Evolutionary conservation across 2,329 filamentous ascomycete genomes (phyloP).

Genomic region (Tolypocladium inflatum): DNA sequence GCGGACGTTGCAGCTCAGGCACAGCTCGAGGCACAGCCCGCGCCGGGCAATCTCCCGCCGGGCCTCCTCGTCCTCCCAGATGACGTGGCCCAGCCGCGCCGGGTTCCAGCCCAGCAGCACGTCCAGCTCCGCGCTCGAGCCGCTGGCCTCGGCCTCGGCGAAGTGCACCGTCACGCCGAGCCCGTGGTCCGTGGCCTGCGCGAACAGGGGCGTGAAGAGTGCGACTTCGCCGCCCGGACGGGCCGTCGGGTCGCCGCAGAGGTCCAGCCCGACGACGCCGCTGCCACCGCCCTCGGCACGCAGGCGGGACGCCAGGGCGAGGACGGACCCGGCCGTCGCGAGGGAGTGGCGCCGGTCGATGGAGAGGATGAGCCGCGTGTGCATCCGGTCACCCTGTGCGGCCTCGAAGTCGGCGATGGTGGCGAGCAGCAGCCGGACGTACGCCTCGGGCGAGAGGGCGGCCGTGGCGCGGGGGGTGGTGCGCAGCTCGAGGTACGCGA

Average conservation of each 20-base stretch:
- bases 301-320: slow-evolving; percentile 48
- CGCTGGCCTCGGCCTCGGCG: slow-evolving; percentile 55
- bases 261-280: slow-evolving; percentile 64
- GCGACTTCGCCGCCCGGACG: slow-evolving; percentile 46
- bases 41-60: slow-evolving; percentile 41
- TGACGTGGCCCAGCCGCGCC: slow-evolving; percentile 67
- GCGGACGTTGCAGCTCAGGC: slow-evolving; percentile 72
- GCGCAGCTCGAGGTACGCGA: slow-evolving; percentile 69
- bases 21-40: slow-evolving; percentile 62
- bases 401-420: slow-evolving; percentile 46
- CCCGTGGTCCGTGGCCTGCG: slow-evolving; percentile 40
- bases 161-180: slow-evolving; percentile 69
- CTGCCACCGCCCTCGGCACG: slow-evolving; percentile 26
- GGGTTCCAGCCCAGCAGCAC: slow-evolving; percentile 58
- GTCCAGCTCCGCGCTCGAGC: slow-evolving; percentile 48
- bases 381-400: slow-evolving; percentile 32
- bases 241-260: slow-evolving; percentile 62
- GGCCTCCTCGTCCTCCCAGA: slow-evolving; percentile 57
- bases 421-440: slow-evolving; percentile 57
- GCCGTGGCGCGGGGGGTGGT: slow-evolving; percentile 64
- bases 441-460: slow-evolving; percentile 49
- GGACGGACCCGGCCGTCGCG: slow-evolving; percentile 50
- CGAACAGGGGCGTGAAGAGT: slow-evolving; percentile 50
- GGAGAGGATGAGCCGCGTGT: slow-evolving; percentile 60
- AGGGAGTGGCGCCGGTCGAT: slow-evolving; percentile 58